Conservation (phyloP, 176 grass and related monocot species). For the Zoysia japonica region DNA sequence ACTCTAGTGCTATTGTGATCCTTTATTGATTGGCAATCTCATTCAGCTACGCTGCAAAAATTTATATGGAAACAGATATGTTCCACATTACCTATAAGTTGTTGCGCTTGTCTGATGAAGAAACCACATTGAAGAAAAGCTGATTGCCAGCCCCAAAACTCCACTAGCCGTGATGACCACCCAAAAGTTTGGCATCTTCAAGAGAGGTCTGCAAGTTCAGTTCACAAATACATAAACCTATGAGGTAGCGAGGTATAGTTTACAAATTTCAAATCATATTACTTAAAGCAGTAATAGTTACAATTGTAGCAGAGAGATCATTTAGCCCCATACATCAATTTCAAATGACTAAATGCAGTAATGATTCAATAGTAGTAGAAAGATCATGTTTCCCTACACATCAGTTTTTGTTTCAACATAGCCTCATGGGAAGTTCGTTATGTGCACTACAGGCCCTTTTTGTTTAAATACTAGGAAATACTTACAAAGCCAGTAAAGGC, state of each 20-base stretch:
- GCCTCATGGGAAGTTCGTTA: too few relatives aligned
- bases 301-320: not conserved
- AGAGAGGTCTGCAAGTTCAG: conserved; percentile 72
- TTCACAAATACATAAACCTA: conserved; percentile 42
- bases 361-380: too few relatives aligned
- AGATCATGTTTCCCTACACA: too few relatives aligned
- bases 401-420: too few relatives aligned
- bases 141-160: conserved; percentile 87
- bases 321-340: not conserved
- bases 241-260: not conserved
- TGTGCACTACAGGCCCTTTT: too few relatives aligned
- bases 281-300: not conserved
- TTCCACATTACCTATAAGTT: conserved; percentile 71
- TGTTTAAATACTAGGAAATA: too few relatives aligned
- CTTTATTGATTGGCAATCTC: not conserved
- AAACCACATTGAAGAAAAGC: conserved; percentile 99
- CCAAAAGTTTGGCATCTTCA: conserved; percentile 88
- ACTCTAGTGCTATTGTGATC: not conserved
- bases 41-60: not conserved
- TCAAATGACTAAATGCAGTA: too few relatives aligned
- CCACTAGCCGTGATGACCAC: conserved; percentile 79
- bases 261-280: not conserved
- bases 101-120: conserved; percentile 94
- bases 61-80: not conserved
- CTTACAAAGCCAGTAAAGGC: too few relatives aligned